Conservation (phyloP, 2,329 filamentous ascomycete genomes). For the Penicillium polonicum region DNA sequence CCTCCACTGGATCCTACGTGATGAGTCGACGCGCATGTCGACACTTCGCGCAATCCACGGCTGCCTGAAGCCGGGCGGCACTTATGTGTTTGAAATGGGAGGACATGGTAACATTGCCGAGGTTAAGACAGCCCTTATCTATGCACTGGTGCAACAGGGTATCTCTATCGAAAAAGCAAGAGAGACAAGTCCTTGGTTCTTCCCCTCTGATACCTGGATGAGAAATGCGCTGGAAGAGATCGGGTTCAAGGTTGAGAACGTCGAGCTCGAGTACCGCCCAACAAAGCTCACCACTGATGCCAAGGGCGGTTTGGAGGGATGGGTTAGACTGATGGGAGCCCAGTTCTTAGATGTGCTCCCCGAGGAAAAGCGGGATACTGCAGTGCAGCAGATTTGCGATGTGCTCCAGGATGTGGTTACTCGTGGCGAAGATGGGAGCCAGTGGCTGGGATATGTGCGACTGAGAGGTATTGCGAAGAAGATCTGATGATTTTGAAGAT, state of each 20-base stretch:
- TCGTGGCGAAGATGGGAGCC: conserved; percentile 57
- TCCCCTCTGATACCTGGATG: conserved; percentile 64
- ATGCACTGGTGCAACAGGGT: conserved; percentile 52
- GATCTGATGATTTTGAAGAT: conserved; percentile 6
- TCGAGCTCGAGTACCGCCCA: conserved; percentile 65
- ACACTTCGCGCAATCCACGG: conserved; percentile 57
- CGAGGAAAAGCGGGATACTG: conserved; percentile 51
- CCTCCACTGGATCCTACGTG: conserved; percentile 64
- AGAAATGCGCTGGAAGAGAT: conserved; percentile 34
- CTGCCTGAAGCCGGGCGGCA: conserved; percentile 56
- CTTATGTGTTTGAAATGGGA: conserved; percentile 69
- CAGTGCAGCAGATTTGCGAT: conserved; percentile 55
- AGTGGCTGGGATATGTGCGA: conserved; percentile 50
- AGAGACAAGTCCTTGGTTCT: conserved; percentile 66
- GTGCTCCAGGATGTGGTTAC: conserved; percentile 56
- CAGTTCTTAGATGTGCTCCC: conserved; percentile 56
- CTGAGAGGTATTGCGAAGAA: conserved; percentile 44
- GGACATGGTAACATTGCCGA: conserved; percentile 68
- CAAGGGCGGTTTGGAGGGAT: conserved; percentile 61
- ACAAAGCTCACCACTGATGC: conserved; percentile 49
- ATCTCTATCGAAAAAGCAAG: conserved; percentile 51
- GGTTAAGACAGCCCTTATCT: conserved; percentile 58
- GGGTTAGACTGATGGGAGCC: conserved; percentile 64
- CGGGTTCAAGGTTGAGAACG: conserved; percentile 51
- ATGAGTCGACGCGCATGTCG: conserved; percentile 42